phyloP scores from a whole-genome alignment of 2,329 filamentous ascomycete genomes.

The Pestalotiopsis sp. region DNA sequence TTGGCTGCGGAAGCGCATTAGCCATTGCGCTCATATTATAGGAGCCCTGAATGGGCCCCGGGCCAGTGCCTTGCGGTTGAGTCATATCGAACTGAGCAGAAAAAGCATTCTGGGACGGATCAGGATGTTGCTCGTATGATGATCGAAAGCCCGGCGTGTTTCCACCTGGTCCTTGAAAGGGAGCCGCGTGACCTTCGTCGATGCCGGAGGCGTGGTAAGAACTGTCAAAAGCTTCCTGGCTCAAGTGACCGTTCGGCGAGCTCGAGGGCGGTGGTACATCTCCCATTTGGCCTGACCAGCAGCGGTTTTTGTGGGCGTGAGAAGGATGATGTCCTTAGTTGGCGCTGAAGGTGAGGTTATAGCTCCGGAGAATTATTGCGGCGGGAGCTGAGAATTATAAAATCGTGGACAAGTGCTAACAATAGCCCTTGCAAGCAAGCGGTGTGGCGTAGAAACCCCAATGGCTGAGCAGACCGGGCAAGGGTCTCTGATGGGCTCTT shows the following conservation, averaged over 20 bases:
- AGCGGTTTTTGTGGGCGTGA: neutral
- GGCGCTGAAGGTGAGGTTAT: slow-evolving; percentile 9
- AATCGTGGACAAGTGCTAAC: slow-evolving; percentile 11
- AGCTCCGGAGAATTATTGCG: neutral
- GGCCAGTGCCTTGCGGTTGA: slow-evolving; percentile 30
- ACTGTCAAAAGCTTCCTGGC: slow-evolving; percentile 19
- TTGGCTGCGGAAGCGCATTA: slow-evolving; percentile 43
- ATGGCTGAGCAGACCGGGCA: slow-evolving; percentile 7
- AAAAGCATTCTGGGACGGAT: slow-evolving; percentile 40
- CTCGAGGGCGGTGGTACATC: slow-evolving; percentile 29
- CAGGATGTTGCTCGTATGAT: slow-evolving; percentile 35
- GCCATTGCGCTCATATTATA: slow-evolving; percentile 53
- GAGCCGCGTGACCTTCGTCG: slow-evolving; percentile 22
- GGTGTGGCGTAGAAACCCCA: slow-evolving; percentile 12
- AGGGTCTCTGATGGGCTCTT: neutral
- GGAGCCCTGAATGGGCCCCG: slow-evolving; percentile 41
- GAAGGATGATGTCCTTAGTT: neutral
- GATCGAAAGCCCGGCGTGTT: slow-evolving; percentile 28
- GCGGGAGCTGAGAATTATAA: neutral
- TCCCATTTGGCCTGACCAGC: slow-evolving; percentile 32
- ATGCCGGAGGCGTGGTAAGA: slow-evolving; percentile 23
- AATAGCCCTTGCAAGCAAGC: slow-evolving; percentile 10
- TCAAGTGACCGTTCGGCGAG: slow-evolving; percentile 20
- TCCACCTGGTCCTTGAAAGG: slow-evolving; percentile 18
- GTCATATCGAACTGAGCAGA: slow-evolving; percentile 45